Conservation (phyloP, 2,329 filamentous ascomycete genomes). For the Penicillium sp. region DNA sequence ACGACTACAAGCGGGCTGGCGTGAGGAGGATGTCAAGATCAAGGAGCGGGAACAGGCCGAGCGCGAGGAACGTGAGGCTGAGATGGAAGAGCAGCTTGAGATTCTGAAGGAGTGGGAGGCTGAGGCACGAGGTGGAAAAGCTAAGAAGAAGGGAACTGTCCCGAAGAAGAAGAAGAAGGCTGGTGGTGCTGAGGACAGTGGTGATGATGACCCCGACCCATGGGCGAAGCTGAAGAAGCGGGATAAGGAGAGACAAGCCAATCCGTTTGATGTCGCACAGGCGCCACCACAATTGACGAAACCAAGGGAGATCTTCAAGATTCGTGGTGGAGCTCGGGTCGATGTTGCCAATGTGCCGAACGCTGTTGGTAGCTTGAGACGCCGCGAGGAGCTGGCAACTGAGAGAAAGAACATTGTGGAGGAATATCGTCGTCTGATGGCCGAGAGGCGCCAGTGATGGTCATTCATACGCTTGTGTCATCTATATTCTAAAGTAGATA, state of each 20-base stretch:
- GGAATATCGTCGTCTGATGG: constrained; percentile 74
- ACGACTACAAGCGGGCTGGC: constrained; percentile 64
- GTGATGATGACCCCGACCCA: constrained; percentile 73
- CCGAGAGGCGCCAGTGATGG: constrained; percentile 51
- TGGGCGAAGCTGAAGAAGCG: constrained; percentile 76
- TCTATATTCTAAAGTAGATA: constrained; percentile 17
- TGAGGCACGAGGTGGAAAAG: constrained; percentile 58
- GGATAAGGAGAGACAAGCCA: constrained; percentile 44
- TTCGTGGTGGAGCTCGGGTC: constrained; percentile 68
- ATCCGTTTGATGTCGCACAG: constrained; percentile 63
- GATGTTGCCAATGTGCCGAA: constrained; percentile 73
- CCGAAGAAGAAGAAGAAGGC: constrained; percentile 50
- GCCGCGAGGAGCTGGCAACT: constrained; percentile 74
- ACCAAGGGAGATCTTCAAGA: constrained; percentile 68
- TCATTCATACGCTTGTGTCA: not conserved
- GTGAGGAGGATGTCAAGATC: constrained; percentile 59
- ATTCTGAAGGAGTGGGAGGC: constrained; percentile 68
- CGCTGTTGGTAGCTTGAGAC: constrained; percentile 71
- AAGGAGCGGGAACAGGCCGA: constrained; percentile 81
- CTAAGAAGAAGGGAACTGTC: constrained; percentile 50
- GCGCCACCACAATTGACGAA: constrained; percentile 77
- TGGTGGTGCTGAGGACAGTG: constrained; percentile 56
- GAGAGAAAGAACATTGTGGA: constrained; percentile 74
- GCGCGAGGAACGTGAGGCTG: constrained; percentile 68
- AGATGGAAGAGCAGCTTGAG: constrained; percentile 67